A percentile compares a stretch with the other conserved stretches of the same genome.
Evolutionary conservation across 2,329 filamentous ascomycete species (phyloP).

Genomic region (Neonectria ditissima): DNA sequence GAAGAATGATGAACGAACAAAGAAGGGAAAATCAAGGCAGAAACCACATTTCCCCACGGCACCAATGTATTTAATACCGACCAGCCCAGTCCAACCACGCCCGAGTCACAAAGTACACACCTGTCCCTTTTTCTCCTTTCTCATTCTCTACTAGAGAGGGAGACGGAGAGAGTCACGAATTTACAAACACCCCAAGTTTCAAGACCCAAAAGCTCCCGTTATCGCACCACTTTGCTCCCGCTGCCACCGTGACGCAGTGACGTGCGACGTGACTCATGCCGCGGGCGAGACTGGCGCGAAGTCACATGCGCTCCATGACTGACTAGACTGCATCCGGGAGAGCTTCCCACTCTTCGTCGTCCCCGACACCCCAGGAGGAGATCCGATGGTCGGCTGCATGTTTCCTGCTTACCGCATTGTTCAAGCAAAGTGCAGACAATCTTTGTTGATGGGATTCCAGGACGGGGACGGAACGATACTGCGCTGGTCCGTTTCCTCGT

Average conservation of each 20-base stretch:
- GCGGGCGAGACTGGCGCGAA: constrained; percentile 25
- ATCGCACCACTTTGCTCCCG: not conserved
- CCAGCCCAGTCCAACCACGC: not conserved
- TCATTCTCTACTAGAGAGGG: too few species aligned
- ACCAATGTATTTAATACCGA: constrained; percentile 10
- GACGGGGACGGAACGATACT: not conserved
- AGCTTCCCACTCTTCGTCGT: too few species aligned
- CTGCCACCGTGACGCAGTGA: constrained; percentile 6
- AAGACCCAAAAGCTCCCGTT: not conserved
- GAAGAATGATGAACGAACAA: not conserved
- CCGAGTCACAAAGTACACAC: constrained; percentile 15
- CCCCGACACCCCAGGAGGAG: too few species aligned
- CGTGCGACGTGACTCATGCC: constrained; percentile 29
- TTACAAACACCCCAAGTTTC: not conserved
- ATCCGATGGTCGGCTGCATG: constrained; percentile 2
- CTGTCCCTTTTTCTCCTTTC: not conserved
- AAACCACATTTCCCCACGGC: not conserved
- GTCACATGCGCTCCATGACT: constrained; percentile 21
- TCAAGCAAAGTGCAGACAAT: too few species aligned
- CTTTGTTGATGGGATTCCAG: too few species aligned
- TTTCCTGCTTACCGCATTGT: not conserved
- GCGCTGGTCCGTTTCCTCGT: not conserved
- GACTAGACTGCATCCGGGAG: not conserved
- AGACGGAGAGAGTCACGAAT: constrained; percentile 2
- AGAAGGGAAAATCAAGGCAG: constrained; percentile 7